phyloP scores from a whole-genome alignment of 441 rosid genomes.

The Brassica balearica region DNA sequence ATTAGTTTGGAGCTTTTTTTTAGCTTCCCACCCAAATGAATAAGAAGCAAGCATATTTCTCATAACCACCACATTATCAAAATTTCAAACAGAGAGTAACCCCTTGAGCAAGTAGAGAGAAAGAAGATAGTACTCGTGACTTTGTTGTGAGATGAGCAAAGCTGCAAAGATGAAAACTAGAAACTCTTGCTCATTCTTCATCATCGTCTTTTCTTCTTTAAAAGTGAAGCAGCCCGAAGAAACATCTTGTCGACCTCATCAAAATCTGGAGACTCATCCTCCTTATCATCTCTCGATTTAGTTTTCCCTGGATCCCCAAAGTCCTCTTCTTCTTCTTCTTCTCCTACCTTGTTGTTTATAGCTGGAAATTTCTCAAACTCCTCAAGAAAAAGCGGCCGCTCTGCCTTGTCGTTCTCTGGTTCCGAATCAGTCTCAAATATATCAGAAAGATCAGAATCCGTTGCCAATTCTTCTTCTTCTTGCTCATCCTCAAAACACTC shows the following conservation, averaged over 20 bases:
- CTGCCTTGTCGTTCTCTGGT: slow-evolving; percentile 51
- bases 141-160: slow-evolving; percentile 4
- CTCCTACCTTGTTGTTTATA: slow-evolving; percentile 50
- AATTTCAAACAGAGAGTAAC: neutral
- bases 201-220: slow-evolving; percentile 68
- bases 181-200: slow-evolving; percentile 35
- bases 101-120: slow-evolving; percentile 7
- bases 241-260: slow-evolving; percentile 90
- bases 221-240: slow-evolving; percentile 79
- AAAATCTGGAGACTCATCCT: slow-evolving; percentile 58
- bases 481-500: slow-evolving; percentile 58
- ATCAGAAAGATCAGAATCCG: slow-evolving; percentile 85
- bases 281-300: slow-evolving; percentile 42
- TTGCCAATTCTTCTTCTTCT: slow-evolving; percentile 41
- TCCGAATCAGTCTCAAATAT: slow-evolving; percentile 86
- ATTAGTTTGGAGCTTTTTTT: neutral
- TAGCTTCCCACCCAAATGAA: neutral
- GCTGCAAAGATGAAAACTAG: slow-evolving; percentile 6
- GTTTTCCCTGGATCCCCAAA: slow-evolving; percentile 55
- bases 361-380: slow-evolving; percentile 75
- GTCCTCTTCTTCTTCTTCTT: slow-evolving; percentile 44
- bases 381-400: slow-evolving; percentile 68
- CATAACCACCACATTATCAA: slow-evolving; percentile 8
- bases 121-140: neutral
- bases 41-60: neutral